These are phyloP conservation scores for Miamiensis avidus DNA, from an alignment of 169 alveolate genomes.

Conservation along the genomic window DNA sequence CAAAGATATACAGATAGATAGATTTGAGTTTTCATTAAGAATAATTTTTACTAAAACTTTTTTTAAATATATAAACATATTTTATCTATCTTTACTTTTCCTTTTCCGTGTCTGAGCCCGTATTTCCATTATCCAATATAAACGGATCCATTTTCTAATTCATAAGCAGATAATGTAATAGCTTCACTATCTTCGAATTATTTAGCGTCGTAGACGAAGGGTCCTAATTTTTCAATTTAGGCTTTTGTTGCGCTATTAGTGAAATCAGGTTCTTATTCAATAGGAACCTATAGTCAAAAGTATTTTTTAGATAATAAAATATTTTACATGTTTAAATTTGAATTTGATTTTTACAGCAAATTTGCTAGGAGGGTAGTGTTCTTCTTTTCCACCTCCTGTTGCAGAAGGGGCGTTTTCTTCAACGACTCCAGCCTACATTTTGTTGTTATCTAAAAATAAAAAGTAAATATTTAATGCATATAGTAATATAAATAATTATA, in stretches of 20 bases:
- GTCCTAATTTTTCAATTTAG: slow-evolving; percentile 23
- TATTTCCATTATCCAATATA: slow-evolving; percentile 68
- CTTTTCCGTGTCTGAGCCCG: slow-evolving; percentile 67
- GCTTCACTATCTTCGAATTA: slow-evolving; percentile 30
- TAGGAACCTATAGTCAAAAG: neutral
- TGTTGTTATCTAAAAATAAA: too few species aligned
- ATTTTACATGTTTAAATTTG: too few species aligned
- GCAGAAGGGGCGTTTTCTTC: neutral
- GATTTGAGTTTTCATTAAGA: too few species aligned
- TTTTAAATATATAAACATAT: too few species aligned
- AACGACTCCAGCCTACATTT: too few species aligned
- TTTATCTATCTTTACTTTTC: slow-evolving; percentile 25
- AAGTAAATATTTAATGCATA: too few species aligned
- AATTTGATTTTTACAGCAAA: neutral
- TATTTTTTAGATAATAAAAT: too few species aligned
- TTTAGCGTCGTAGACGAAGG: neutral
- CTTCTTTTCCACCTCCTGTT: neutral
- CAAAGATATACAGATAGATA: too few species aligned
- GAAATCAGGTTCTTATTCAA: slow-evolving; percentile 32
- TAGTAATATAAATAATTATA: too few species aligned
- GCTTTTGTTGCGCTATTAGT: slow-evolving; percentile 35
- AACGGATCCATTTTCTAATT: slow-evolving; percentile 61
- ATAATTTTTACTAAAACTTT: too few species aligned
- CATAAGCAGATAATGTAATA: slow-evolving; percentile 11
- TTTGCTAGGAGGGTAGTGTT: neutral